Conservation (phyloP, 352 stramenopile species). For the Phytopythium ostracodes region DNA sequence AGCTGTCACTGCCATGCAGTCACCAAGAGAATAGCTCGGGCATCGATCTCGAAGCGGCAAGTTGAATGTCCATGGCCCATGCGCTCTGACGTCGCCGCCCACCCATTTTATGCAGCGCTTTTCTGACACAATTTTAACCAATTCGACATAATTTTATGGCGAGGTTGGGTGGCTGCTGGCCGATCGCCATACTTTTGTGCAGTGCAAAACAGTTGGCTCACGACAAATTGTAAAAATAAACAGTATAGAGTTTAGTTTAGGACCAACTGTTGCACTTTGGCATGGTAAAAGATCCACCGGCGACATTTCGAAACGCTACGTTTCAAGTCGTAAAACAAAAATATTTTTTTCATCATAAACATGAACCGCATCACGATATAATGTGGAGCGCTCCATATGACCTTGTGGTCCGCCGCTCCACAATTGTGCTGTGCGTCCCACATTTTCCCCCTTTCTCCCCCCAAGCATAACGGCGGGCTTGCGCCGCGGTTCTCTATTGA, state of each 20-base stretch:
- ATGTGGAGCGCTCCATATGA: neutral
- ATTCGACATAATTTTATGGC: neutral
- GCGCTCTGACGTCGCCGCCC: neutral
- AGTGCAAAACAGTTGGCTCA: neutral
- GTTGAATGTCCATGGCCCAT: neutral
- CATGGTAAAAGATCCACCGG: neutral
- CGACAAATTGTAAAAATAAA: neutral
- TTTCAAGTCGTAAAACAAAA: no score
- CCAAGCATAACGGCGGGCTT: neutral
- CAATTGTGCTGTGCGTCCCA: neutral
- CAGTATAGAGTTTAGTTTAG: no score
- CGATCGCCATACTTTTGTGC: neutral
- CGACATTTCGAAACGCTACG: no score
- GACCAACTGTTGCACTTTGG: neutral
- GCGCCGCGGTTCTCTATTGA: neutral
- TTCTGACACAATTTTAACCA: neutral
- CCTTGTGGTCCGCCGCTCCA: neutral
- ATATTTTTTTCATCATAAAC: neutral
- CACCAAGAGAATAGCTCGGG: neutral
- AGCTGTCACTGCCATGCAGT: neutral
- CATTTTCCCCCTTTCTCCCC: neutral
- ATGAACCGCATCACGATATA: neutral
- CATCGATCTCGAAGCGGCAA: neutral
- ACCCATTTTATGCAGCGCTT: slow-evolving; percentile 1
- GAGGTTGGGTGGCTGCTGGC: neutral